Conservation (phyloP, 805 yeast species). For the Saturnispora halmiae region DNA sequence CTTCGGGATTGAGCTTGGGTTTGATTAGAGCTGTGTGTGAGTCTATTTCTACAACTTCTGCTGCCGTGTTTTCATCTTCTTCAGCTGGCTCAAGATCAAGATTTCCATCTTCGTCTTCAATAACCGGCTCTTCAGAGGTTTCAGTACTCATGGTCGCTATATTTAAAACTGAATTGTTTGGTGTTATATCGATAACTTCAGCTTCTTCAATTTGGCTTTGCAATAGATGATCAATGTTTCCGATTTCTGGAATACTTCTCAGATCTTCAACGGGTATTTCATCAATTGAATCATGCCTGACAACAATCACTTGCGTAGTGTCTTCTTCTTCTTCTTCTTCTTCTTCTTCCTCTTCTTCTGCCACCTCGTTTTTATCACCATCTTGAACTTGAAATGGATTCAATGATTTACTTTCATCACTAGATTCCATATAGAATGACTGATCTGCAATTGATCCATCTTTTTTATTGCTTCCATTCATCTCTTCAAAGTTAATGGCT, state of each 20-base stretch:
- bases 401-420: slow-evolving; percentile 12
- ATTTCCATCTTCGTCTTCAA: not conserved
- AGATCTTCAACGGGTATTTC: not conserved
- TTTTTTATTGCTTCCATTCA: slow-evolving; percentile 5
- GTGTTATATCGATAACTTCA: slow-evolving; percentile 1
- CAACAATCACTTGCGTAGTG: slow-evolving; percentile 6
- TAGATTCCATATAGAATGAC: slow-evolving; percentile 18
- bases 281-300: slow-evolving; percentile 4
- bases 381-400: not conserved
- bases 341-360: too few species aligned
- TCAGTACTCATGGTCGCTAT: not conserved
- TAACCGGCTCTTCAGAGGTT: not conserved
- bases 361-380: not conserved
- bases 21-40: too few species aligned
- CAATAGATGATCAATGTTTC: slow-evolving; percentile 9
- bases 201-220: slow-evolving; percentile 2
- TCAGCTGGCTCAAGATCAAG: slow-evolving; percentile 2
- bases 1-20: too few species aligned
- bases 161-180: not conserved
- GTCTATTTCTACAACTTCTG: not conserved
- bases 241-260: slow-evolving; percentile 1
- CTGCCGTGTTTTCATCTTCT: slow-evolving; percentile 3
- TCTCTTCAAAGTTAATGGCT: slow-evolving; percentile 6
- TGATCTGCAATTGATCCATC: slow-evolving; percentile 20
- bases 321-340: not conserved